Base-by-base conservation (phyloP, 1,284 basidiomycete species). In the Ceratobasidium sp. region DNA sequence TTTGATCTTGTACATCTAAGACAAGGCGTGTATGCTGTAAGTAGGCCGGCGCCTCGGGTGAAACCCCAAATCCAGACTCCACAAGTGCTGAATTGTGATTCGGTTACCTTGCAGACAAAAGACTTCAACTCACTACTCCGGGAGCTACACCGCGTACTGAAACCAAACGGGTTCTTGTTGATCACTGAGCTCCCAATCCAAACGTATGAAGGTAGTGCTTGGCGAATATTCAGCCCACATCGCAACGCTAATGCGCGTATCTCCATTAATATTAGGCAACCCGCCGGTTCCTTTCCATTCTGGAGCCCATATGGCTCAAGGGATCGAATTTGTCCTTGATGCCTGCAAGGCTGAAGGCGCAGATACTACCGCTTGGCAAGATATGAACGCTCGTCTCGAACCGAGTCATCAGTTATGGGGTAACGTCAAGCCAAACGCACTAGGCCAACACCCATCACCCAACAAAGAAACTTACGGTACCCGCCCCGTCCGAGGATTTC, bases 1-100 rank as follows among this genome's bases (percentile, higher is more conserved):
- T 75, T 75, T 55, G 72, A 75, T 18, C 13, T 66, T 12, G 72
- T 75, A 12, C 72, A 75, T 40, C 26, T 51, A 33, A 63, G 72
- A 33, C 58, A 75, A 26, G 46, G 68, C 2, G 60, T 61, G 13
- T 61, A 20, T 10, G 60, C 60, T 3, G 60, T 61, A 20, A 40
- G 60, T 42, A 40, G 15, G n/a, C n/a, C n/a, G n/a, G n/a, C n/a
- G n/a, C n/a, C n/a, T n/a, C n/a, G n/a, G n/a, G n/a, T n/a, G n/a
- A n/a, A n/a, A n/a, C n/a, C n/a, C n/a, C 12, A 13, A 7, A 2
- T 12, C 28, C 13, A 13, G 28, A 7, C 15, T 58, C 4, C 28
- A 12, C 56, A 1, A 33, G n/a, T 26, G 15, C 56, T 58, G 28
- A 58, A 3, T 26, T 33, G 13, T 26, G 13, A 20, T 23, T 46